Base-by-base conservation (phyloP, 805 yeast genomes). In the Ogataea polymorpha region DNA sequence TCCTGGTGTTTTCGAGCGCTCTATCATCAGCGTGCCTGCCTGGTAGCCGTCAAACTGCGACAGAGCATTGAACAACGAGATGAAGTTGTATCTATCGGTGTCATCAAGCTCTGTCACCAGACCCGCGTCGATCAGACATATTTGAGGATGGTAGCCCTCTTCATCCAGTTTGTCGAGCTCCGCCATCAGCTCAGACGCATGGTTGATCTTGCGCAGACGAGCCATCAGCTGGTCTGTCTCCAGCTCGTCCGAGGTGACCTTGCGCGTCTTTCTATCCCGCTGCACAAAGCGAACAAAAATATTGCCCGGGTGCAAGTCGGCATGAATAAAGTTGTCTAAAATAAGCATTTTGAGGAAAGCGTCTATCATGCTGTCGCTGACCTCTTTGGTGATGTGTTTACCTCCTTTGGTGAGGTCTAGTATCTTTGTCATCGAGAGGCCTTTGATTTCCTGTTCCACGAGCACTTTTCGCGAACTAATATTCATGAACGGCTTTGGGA, bases 261-360 rank as follows among this genome's bases (percentile, higher is more conserved):
- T 63, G 59, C 68, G 61, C 59, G 46, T 63, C 46, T 65, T 54
- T 38, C 61, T 56, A 30, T 66, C 70, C 1, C 61, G 62, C 44
- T 78, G 77, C 15, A 66, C 24, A 44, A 73, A 76, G 31, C 61
- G 43, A 10, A 59, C 29, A 72, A 89, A 77, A 56, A 93, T 86
- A 61, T 93, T 93, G 3, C 99, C 99, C 0, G 99, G 97, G 53
- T 93, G 99, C 44, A 93, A 70, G 65, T 93, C 99, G 0, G 98
- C 91, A 61, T 93, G 99, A 32, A 90, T 87, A 62, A 93, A 93
- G 61, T 93, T 90, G 65, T 93, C 95, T 39, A 91, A 64, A 37
- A 93, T 83, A 47, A 93, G 70, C 99, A 93, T 93, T 54, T 89
- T 85, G 48, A 93, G 68, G 54, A 93, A 93, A 4, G 97, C 86